phyloP scores from a whole-genome alignment of 306 rosid species.

The Prosopis cineraria region DNA sequence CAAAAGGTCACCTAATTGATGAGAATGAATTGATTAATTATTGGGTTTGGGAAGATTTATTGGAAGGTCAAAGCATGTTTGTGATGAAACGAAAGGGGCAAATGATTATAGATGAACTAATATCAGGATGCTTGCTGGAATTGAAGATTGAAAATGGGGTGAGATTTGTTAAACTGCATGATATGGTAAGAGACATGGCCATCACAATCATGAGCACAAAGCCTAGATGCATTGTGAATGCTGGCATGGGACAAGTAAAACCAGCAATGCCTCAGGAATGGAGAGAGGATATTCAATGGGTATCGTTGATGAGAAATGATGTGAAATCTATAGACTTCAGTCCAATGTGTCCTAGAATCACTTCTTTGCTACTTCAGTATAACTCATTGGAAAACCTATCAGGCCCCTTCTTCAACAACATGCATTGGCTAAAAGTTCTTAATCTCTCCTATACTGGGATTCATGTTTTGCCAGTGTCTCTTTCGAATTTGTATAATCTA shows the following conservation, averaged over 20 bases:
- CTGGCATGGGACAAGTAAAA: slow-evolving; percentile 22
- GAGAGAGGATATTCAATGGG: slow-evolving; percentile 28
- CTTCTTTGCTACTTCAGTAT: slow-evolving; percentile 26
- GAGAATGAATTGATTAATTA: slow-evolving; percentile 20
- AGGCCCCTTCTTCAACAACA: not conserved
- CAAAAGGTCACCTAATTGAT: slow-evolving; percentile 14
- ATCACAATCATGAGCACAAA: slow-evolving; percentile 9
- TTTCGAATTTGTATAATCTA: slow-evolving; percentile 4
- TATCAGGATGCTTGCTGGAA: slow-evolving; percentile 12
- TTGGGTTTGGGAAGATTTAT: slow-evolving; percentile 32
- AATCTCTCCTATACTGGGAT: slow-evolving; percentile 13
- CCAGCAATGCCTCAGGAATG: not conserved
- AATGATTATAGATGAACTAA: not conserved
- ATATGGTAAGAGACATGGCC: slow-evolving; percentile 30
- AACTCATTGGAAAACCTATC: not conserved
- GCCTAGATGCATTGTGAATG: slow-evolving; percentile 8
- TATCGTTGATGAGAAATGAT: slow-evolving; percentile 27
- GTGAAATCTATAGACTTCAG: not conserved
- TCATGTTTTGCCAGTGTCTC: not conserved
- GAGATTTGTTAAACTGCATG: slow-evolving; percentile 24
- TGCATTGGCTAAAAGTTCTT: slow-evolving; percentile 14
- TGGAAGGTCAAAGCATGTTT: not conserved
- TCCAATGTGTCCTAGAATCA: not conserved
- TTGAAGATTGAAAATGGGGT: not conserved
- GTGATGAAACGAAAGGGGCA: not conserved